These are phyloP conservation scores for Ophiorrhiza pumila DNA, from an alignment of 257 asterid species.

Conservation along the genomic window DNA sequence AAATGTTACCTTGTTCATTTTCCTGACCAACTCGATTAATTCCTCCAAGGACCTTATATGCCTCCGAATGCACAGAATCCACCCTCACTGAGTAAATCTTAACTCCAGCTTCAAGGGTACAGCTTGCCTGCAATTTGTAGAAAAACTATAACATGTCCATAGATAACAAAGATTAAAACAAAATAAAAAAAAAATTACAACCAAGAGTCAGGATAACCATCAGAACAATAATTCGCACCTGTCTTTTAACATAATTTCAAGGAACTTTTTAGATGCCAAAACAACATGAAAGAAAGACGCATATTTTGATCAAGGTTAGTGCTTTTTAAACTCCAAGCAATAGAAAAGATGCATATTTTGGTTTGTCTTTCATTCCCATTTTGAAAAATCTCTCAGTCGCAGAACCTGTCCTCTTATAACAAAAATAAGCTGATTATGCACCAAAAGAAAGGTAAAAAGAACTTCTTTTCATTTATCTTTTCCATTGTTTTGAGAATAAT, in stretches of 20 bases:
- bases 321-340: background rate
- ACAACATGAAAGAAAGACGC: too few species aligned
- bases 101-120: slow-evolving; percentile 99
- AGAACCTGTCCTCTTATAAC: background rate
- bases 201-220: background rate
- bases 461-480: too few species aligned
- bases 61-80: slow-evolving; percentile 94
- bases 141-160: background rate
- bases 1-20: slow-evolving; percentile 61
- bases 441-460: background rate
- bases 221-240: background rate
- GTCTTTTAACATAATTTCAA: background rate
- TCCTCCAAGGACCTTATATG: slow-evolving; percentile 96
- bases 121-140: slow-evolving; percentile 70
- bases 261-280: background rate
- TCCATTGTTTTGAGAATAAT: background rate
- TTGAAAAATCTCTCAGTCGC: too few species aligned
- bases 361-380: background rate
- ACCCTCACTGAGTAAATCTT: slow-evolving; percentile 97
- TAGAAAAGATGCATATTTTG: background rate
- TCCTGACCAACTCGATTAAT: slow-evolving; percentile 91
- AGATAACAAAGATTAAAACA: background rate
- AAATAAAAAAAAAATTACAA: background rate
- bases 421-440: background rate
- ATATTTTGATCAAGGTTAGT: background rate